Base-by-base conservation (phyloP, 768 basidiomycete genomes). In the Lactarius indigo region DNA sequence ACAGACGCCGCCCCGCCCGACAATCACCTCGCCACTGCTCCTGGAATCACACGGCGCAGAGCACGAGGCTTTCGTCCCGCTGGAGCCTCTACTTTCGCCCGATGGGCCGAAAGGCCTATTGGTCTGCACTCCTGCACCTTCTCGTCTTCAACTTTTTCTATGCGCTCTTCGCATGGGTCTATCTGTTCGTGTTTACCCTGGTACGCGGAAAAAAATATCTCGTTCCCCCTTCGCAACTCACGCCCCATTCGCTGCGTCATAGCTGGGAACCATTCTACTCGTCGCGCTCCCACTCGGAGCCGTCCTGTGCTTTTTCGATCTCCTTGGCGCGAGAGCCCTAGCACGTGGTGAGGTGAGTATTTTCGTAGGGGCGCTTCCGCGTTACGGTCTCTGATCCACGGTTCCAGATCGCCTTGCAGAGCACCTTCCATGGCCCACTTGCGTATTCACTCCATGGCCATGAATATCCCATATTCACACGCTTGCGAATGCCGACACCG, bases 201-300 rank as follows among this genome's bases (percentile, higher is more conserved):
- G 91, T 92, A 71, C 71, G 87, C 15, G n/a, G n/a, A n/a, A n/a
- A n/a, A 26, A 8, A 10, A 12, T 35, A 9, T 47, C 44, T n/a
- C 50, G 31, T 44, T 80, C 47, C n/a, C 59, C 23, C 61, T 57
- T 37, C n/a, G 59, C 28, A 54, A 28, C 31, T 30, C 26, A 33
- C 18, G 1, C 3, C 35, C 12, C 35, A 4, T 28, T 35, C 26
- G 52, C 52, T 17, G 42, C 17, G 65, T 28, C 69, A 64, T 70
- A 93, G 91, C 83, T 87, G 0, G 91, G 91, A 13, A 93, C 91
- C 30, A 91, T 88, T 0, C 81, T 91, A 17, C 82, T 94, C n/a
- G 81, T 93, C 72, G 87, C 89, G 0, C 81, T 93, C 5, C 91
- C 91, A 1, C 77, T 94, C 20, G 91, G 92, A 15, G 87, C 88